These are phyloP conservation scores for Saccharomyces kudriavzevii DNA, from an alignment of 805 yeast species.

Conservation along the genomic window DNA sequence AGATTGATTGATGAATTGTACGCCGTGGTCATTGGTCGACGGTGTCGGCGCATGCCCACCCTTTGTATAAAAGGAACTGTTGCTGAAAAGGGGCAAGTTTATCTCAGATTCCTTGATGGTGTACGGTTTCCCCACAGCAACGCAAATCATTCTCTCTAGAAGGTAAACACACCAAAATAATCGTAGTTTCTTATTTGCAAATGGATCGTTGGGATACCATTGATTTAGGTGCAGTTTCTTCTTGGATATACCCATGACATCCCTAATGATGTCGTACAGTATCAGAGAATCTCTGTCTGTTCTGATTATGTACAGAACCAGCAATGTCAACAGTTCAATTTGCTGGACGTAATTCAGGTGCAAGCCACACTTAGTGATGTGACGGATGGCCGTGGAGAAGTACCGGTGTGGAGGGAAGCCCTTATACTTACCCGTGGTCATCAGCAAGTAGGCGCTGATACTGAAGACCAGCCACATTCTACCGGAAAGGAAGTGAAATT, in stretches of 20 bases:
- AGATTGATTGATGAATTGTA: conserved; percentile 48
- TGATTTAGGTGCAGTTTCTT: conserved; percentile 22
- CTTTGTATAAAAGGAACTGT: conserved; percentile 30
- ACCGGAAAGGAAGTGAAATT: conserved; percentile 46
- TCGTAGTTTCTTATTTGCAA: conserved; percentile 38
- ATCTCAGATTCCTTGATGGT: conserved; percentile 44
- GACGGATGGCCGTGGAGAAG: conserved; percentile 53
- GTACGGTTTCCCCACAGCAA: conserved; percentile 54
- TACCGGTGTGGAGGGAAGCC: conserved; percentile 50
- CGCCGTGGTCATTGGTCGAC: conserved; percentile 16
- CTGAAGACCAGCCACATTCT: conserved; percentile 50
- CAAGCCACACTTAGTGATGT: conserved; percentile 39
- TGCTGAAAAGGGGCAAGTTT: conserved; percentile 44
- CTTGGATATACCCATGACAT: conserved; percentile 41
- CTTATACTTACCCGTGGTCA: conserved; percentile 47
- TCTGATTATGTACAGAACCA: conserved; percentile 49
- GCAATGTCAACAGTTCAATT: conserved; percentile 44
- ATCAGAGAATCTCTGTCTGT: conserved; percentile 54
- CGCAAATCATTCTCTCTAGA: conserved; percentile 53
- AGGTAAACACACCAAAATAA: conserved; percentile 59
- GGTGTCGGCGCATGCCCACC: conserved; percentile 1
- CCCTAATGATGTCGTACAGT: conserved; percentile 44
- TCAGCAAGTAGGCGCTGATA: conserved; percentile 43
- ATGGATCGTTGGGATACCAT: conserved; percentile 19
- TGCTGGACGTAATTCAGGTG: conserved; percentile 37